Conservation (phyloP, 805 yeast species). For the Nakazawaea ambrosiae region DNA sequence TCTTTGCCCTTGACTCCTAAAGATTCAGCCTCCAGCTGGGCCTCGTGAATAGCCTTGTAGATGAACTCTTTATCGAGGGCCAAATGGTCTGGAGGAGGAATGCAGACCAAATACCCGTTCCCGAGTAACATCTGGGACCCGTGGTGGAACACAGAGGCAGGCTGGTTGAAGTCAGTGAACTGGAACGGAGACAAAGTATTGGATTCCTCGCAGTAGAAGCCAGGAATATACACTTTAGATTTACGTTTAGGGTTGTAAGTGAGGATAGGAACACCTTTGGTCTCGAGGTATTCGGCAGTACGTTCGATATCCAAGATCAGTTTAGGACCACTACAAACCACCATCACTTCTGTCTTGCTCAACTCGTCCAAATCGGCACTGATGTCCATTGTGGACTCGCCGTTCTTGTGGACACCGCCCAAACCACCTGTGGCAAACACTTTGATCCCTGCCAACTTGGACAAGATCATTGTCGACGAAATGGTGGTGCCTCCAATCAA, state of each 20-base stretch:
- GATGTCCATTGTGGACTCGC: constrained; percentile 67
- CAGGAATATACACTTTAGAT: constrained; percentile 56
- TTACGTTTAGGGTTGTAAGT: constrained; percentile 30
- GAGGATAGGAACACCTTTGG: constrained; percentile 84
- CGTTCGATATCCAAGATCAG: constrained; percentile 73
- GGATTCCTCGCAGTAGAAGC: constrained; percentile 73
- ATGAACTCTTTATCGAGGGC: constrained; percentile 54
- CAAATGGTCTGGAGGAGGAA: constrained; percentile 66
- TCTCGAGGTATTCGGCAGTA: constrained; percentile 82
- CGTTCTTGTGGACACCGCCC: constrained; percentile 86
- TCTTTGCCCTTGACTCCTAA: constrained; percentile 61
- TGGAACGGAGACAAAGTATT: constrained; percentile 66
- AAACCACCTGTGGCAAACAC: constrained; percentile 92
- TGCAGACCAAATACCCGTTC: constrained; percentile 73
- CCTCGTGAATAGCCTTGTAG: constrained; percentile 46
- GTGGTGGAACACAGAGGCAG: constrained; percentile 54
- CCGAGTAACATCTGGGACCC: constrained; percentile 42
- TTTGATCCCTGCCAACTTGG: constrained; percentile 67
- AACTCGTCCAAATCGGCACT: constrained; percentile 86
- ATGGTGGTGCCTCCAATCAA: constrained; percentile 87
- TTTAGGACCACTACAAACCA: constrained; percentile 91
- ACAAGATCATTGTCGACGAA: constrained; percentile 80
- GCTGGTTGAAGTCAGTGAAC: constrained; percentile 43
- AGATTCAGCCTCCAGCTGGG: constrained; percentile 47
- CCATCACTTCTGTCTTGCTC: constrained; percentile 76